These are phyloP conservation scores for Saccharomycopsis oosterbeekiorum DNA, from an alignment of 805 yeast species.

Conservation along the genomic window DNA sequence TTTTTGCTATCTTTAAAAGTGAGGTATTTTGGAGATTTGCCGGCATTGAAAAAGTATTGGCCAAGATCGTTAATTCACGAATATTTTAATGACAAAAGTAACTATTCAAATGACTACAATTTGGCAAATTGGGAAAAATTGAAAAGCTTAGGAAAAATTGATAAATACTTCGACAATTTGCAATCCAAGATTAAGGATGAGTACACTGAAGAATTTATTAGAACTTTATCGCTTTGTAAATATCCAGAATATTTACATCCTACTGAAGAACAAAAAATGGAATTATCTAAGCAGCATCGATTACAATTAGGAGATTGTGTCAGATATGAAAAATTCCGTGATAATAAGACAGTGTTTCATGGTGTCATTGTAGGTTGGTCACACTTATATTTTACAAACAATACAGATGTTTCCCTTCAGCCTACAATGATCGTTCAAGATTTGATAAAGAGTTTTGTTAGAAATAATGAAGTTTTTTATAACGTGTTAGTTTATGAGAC, in stretches of 20 bases:
- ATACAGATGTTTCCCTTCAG: not conserved
- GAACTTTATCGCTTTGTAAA: not conserved
- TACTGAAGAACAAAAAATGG: not conserved
- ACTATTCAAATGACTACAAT: not conserved
- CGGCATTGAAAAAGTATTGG: not conserved
- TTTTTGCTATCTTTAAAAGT: not conserved
- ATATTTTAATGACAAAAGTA: not conserved
- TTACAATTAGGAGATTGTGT: not conserved
- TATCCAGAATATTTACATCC: conserved; percentile 1
- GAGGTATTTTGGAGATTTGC: not conserved
- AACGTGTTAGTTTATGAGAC: not conserved
- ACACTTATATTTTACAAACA: not conserved
- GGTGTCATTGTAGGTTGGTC: not conserved
- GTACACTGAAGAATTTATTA: not conserved
- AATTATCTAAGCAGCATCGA: not conserved
- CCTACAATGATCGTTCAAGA: not conserved
- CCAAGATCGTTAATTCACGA: not conserved
- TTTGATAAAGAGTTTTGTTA: not conserved
- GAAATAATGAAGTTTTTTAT: not conserved
- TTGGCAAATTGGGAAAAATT: not conserved
- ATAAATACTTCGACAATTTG: not conserved
- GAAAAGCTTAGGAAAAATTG: not conserved
- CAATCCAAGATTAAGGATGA: not conserved
- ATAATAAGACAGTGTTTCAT: not conserved
- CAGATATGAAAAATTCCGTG: not conserved